Evolutionary conservation across 1,284 basidiomycete species (phyloP).

Genomic region (Lentinus polychrous): DNA sequence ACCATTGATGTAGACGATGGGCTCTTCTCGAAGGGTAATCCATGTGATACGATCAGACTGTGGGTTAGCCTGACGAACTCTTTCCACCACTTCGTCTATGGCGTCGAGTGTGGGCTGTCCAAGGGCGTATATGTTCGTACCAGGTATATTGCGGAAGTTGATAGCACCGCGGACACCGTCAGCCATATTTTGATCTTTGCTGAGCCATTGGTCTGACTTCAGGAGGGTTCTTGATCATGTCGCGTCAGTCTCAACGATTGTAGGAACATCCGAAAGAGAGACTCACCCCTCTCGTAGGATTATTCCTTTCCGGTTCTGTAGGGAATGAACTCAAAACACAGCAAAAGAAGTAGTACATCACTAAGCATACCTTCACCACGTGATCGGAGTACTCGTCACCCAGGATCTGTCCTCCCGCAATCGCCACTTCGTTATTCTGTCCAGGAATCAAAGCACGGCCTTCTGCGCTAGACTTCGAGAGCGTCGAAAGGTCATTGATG

Average conservation of each 20-base stretch:
- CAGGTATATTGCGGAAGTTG: constrained; percentile 87
- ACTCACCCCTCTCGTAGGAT: constrained; percentile 81
- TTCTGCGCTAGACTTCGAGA: constrained; percentile 62
- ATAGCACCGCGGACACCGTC: constrained; percentile 83
- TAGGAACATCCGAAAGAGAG: constrained; percentile 16
- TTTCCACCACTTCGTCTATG: constrained; percentile 75
- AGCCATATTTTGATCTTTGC: constrained; percentile 58
- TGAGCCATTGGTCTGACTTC: constrained; percentile 89
- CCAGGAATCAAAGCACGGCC: constrained; percentile 51
- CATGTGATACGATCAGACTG: constrained; percentile 68
- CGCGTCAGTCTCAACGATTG: neutral
- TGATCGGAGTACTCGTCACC: constrained; percentile 94
- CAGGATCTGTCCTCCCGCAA: constrained; percentile 78
- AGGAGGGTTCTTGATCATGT: constrained; percentile 60
- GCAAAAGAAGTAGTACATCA: neutral
- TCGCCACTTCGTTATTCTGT: constrained; percentile 68
- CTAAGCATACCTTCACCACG: constrained; percentile 67
- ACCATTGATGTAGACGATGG: constrained; percentile 91
- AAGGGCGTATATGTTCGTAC: constrained; percentile 83
- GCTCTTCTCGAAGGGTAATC: constrained; percentile 93
- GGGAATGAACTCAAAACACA: neutral
- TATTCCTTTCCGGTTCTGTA: constrained; percentile 84
- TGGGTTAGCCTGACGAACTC: constrained; percentile 62
- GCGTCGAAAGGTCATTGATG: constrained; percentile 75
- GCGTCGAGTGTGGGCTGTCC: constrained; percentile 93